Evolutionary conservation across 768 basidiomycete genomes (phyloP).

Genomic region (Russula abietina): DNA sequence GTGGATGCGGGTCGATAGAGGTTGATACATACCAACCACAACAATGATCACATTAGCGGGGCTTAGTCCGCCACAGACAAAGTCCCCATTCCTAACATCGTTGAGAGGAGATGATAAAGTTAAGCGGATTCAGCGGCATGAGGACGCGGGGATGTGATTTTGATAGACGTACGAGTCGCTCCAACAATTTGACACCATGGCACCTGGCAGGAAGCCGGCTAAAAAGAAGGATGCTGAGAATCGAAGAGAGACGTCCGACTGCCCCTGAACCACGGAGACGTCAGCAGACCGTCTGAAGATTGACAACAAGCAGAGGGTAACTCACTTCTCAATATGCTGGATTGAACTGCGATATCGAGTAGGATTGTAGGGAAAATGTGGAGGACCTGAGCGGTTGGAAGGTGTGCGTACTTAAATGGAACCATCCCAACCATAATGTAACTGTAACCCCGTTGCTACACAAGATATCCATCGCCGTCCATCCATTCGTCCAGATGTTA

Average conservation of each 20-base stretch:
- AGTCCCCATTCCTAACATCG: neutral
- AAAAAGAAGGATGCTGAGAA: neutral
- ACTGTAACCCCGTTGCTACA: no score
- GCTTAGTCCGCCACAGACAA: neutral
- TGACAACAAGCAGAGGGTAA: neutral
- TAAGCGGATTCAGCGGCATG: no score
- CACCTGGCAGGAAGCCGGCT: neutral
- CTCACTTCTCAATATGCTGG: neutral
- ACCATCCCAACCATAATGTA: no score
- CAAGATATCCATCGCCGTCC: no score
- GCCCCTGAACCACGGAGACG: neutral
- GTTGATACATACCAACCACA: no score
- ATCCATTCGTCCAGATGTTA: no score
- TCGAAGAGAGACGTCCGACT: neutral
- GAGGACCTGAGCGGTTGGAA: no score
- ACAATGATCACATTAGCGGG: neutral
- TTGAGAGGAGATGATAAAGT: neutral
- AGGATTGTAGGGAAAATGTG: neutral
- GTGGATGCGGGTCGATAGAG: no score
- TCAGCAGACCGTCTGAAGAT: neutral
- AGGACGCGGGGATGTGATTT: no score
- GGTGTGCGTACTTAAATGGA: no score
- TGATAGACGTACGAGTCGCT: neutral
- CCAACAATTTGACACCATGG: constrained; percentile 2
- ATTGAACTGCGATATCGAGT: neutral